Conservation (phyloP, 2,329 filamentous ascomycete genomes). For the Trichoderma atrobrunneum region DNA sequence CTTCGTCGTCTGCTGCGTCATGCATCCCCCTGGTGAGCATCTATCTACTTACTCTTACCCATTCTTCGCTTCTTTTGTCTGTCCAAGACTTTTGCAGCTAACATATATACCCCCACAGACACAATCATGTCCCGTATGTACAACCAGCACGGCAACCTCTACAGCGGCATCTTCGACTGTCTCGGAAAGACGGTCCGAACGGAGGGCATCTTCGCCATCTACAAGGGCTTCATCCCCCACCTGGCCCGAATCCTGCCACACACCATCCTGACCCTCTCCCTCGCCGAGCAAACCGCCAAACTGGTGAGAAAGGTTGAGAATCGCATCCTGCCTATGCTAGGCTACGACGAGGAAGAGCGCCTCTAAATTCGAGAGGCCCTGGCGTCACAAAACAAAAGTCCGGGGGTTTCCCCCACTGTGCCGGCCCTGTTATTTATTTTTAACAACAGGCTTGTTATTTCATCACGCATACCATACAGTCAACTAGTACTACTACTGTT, state of each 20-base stretch:
- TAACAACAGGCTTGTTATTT: not conserved
- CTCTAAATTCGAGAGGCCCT: not conserved
- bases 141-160: conserved; percentile 98
- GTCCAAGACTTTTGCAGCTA: conserved; percentile 2
- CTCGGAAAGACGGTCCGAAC: conserved; percentile 85
- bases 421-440: not conserved
- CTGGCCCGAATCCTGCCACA: conserved; percentile 91
- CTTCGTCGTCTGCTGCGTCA: conserved; percentile 94
- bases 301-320: conserved; percentile 75
- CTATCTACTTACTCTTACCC: too few relatives aligned
- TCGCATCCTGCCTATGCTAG: conserved; percentile 46
- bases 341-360: conserved; percentile 26
- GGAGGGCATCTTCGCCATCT: conserved; percentile 87
- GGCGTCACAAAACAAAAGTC: not conserved
- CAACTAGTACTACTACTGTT: not conserved
- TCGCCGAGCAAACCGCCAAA: conserved; percentile 98
- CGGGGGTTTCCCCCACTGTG: not conserved
- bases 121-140: conserved; percentile 99
- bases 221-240: conserved; percentile 97
- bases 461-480: not conserved
- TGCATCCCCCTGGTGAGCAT: conserved; percentile 84
- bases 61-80: not conserved
- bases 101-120: conserved; percentile 48
- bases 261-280: conserved; percentile 85
- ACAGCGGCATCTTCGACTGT: conserved; percentile 89